These are phyloP conservation scores for Bipolaris victoriae DNA, from an alignment of 2,329 filamentous ascomycete species.

Conservation along the genomic window DNA sequence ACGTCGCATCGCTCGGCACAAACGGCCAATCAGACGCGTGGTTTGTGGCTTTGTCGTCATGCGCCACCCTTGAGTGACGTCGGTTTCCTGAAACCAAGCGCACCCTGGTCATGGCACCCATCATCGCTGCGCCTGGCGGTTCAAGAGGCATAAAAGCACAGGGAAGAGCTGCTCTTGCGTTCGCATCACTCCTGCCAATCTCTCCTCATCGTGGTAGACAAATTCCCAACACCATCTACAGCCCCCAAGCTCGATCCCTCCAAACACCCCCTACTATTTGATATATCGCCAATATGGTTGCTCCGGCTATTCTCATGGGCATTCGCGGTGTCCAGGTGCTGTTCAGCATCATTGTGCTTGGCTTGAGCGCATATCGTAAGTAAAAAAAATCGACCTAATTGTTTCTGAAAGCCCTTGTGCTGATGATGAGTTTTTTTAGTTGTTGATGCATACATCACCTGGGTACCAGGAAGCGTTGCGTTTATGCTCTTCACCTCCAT, in stretches of 20 bases:
- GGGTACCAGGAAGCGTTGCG: constrained; percentile 65
- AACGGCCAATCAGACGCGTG: constrained; percentile 21
- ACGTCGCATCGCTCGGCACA: constrained; percentile 16
- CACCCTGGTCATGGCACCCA: constrained; percentile 24
- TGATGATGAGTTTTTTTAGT: constrained; percentile 37
- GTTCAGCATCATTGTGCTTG: constrained; percentile 77
- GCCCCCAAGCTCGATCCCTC: too few species aligned
- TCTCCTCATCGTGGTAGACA: neutral
- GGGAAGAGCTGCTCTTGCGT: constrained; percentile 5
- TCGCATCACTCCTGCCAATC: neutral
- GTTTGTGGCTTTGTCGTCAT: constrained; percentile 13
- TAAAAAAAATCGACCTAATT: constrained; percentile 15
- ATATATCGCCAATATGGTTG: constrained; percentile 25
- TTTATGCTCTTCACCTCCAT: constrained; percentile 82
- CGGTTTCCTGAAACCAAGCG: constrained; percentile 13
- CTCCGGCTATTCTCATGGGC: constrained; percentile 59
- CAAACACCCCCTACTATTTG: neutral
- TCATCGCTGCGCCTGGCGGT: constrained; percentile 21
- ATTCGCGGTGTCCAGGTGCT: constrained; percentile 71
- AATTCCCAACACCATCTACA: neutral
- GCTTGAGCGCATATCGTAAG: constrained; percentile 76
- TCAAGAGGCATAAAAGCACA: constrained; percentile 25
- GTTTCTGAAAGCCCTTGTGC: neutral
- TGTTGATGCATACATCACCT: constrained; percentile 56
- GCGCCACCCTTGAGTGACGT: constrained; percentile 24